phyloP scores from a whole-genome alignment of 495 filamentous ascomycete genomes.

The Cercophora newfieldiana region DNA sequence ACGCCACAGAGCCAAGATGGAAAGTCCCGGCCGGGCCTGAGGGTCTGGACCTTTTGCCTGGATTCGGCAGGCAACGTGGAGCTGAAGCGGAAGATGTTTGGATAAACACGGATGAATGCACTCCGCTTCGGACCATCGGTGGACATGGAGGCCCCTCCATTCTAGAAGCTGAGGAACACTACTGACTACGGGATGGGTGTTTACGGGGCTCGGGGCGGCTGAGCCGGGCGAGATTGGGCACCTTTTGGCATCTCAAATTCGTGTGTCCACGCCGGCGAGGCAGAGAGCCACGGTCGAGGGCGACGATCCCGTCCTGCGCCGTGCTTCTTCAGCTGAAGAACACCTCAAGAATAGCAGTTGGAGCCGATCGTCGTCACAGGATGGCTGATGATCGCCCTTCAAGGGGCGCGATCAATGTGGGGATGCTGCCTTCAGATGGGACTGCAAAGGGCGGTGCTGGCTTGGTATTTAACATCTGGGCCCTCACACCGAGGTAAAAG shows the following conservation, averaged over 20 bases:
- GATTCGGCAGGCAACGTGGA: background rate
- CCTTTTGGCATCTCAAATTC: background rate
- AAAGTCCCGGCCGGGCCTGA: background rate
- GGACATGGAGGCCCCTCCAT: background rate
- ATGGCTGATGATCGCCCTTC: slow-evolving; percentile 1
- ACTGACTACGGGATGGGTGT: background rate
- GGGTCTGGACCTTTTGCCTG: slow-evolving; percentile 4
- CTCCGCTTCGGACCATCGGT: background rate
- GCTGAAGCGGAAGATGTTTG: slow-evolving; percentile 9
- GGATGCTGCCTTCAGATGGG: background rate
- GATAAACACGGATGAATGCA: slow-evolving; percentile 10
- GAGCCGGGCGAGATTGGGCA: background rate
- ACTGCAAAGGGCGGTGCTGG: background rate
- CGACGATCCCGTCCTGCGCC: background rate
- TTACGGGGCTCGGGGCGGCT: background rate
- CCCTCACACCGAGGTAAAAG: slow-evolving; percentile 7
- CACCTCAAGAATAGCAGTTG: background rate
- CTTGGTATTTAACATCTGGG: background rate
- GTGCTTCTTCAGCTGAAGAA: slow-evolving; percentile 1
- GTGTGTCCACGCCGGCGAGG: background rate
- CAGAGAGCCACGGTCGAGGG: background rate
- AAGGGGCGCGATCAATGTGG: background rate
- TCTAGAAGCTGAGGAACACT: slow-evolving; percentile 2
- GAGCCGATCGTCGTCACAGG: background rate
- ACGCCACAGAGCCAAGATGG: background rate